Evolutionary conservation across 225 moss, liverwort and hornwort species (phyloP).

Genomic region (Marchantia paleacea): DNA sequence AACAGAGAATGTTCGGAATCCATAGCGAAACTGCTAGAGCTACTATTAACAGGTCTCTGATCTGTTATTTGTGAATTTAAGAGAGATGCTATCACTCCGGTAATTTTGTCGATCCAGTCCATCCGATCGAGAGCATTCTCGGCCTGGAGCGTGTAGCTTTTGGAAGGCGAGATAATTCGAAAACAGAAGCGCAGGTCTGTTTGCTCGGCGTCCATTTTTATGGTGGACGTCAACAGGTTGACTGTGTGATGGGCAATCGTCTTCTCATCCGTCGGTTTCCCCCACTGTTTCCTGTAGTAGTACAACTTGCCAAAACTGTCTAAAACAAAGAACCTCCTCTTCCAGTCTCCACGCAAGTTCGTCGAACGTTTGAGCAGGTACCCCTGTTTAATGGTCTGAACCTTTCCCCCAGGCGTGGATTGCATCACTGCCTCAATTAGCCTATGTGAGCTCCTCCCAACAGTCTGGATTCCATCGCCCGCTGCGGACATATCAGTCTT

Average conservation of each 20-base stretch:
- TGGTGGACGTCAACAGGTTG: constrained; percentile 82
- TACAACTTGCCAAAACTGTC: constrained; percentile 93
- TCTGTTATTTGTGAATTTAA: constrained; percentile 81
- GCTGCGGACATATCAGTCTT: constrained; percentile 46
- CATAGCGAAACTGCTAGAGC: constrained; percentile 61
- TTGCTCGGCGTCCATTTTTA: constrained; percentile 94
- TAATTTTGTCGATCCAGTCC: constrained; percentile 99
- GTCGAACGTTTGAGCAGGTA: constrained; percentile 89
- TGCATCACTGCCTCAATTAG: constrained; percentile 98
- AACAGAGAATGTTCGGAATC: constrained; percentile 55
- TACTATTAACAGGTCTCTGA: constrained; percentile 61
- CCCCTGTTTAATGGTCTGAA: constrained; percentile 97
- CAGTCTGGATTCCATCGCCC: constrained; percentile 91
- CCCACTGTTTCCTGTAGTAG: constrained; percentile 95
- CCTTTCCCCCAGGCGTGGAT: constrained; percentile 90
- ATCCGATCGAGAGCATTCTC: constrained; percentile 94
- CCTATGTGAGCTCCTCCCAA: constrained; percentile 92
- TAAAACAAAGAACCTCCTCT: constrained; percentile 86
- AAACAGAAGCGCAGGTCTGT: constrained; percentile 95
- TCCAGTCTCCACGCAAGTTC: constrained; percentile 93
- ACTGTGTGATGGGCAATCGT: constrained; percentile 94
- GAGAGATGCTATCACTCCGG: constrained; percentile 91
- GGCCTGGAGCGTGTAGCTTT: constrained; percentile 88
- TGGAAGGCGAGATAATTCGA: constrained; percentile 90
- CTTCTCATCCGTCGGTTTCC: constrained; percentile 96